Percentiles rank a stretch among this genome's conserved stretches.
These are phyloP conservation scores for Jatropha curcas DNA, from an alignment of 345 rosid genomes.

Conservation along the genomic window DNA sequence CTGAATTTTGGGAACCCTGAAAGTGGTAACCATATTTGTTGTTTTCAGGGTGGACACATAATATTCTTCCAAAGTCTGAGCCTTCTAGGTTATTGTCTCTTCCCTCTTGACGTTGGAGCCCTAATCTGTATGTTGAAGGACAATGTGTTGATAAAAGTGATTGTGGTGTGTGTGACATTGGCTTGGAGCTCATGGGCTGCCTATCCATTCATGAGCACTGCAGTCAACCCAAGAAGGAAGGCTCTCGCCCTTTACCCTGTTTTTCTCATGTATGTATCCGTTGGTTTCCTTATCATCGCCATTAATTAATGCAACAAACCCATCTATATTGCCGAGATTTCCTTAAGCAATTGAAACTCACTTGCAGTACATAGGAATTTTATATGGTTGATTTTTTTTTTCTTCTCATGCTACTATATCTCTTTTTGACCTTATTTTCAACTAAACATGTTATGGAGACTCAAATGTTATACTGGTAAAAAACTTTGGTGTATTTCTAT, in stretches of 20 bases:
- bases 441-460: conserved; percentile 17
- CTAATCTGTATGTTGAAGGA: conserved; percentile 78
- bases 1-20: not conserved
- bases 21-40: conserved; percentile 8
- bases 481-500: conserved; percentile 9
- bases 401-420: conserved; percentile 12
- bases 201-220: conserved; percentile 93
- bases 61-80: conserved; percentile 87
- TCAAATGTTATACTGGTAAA: conserved; percentile 19
- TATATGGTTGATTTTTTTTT: conserved; percentile 15
- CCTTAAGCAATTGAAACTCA: conserved; percentile 6
- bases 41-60: conserved; percentile 80
- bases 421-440: conserved; percentile 18
- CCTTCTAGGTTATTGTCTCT: conserved; percentile 82
- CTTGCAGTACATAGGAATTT: conserved; percentile 31
- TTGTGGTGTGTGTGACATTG: conserved; percentile 68
- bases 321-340: not conserved
- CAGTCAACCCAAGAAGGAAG: conserved; percentile 80
- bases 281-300: conserved; percentile 92
- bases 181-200: conserved; percentile 98
- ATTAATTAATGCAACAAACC: conserved; percentile 44
- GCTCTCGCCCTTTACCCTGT: conserved; percentile 92
- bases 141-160: conserved; percentile 62
- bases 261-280: conserved; percentile 95
- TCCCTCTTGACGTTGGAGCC: conserved; percentile 85